Base-by-base conservation (phyloP, 2,329 filamentous ascomycete genomes). In the Cryphonectria naterciae region DNA sequence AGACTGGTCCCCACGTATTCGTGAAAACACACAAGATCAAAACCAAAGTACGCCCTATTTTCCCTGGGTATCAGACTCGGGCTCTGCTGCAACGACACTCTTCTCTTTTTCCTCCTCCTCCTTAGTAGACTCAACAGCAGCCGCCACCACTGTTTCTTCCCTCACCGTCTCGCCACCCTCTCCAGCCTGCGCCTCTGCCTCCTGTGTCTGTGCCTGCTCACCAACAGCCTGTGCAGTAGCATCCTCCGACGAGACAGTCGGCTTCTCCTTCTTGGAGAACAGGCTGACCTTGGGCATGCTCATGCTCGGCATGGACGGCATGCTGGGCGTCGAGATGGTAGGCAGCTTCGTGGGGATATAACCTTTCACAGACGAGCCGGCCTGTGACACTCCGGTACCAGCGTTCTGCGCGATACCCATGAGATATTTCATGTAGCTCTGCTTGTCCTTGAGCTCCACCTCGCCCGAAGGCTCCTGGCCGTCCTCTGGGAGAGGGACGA, bases 361-460 rank as follows among this genome's bases (percentile, higher is more conserved):
- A 0, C 82, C 83, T 67, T 80, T 83, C 4, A 85, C 79, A 1
- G 79, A 84, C 0, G 83, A 83, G 3, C 85, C 83, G 0, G 85
- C 81, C 37, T 84, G 81, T 60, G 84, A 80, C 1, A 73, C 71
- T 1, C 72, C 82, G 0, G 81, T 81, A 2, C 83, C 83, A 0
- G 83, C 79, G 54, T 85, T 82, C 71, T 86, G 83, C 0, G 85
- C 85, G 4, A 87, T 79, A 1, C 77, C 77, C 75, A 87, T 85
- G 1, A 87, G 81, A 68, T 87, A 83, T 37, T 83, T 81, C 75
- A 87, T 79, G 74, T 87, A 87, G 0, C 80, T 81, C 62, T 80
- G 78, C 2, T 78, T 78, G 25, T 82, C 79, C 35, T 77, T 80
- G 10, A 77, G 77, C 46, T 78, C 78, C 25, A 71, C 77, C 0